Evolutionary conservation across 768 basidiomycete species (phyloP), one percentile per base, ranked within the genome.

Genomic region (Collybiopsis confluens): DNA sequence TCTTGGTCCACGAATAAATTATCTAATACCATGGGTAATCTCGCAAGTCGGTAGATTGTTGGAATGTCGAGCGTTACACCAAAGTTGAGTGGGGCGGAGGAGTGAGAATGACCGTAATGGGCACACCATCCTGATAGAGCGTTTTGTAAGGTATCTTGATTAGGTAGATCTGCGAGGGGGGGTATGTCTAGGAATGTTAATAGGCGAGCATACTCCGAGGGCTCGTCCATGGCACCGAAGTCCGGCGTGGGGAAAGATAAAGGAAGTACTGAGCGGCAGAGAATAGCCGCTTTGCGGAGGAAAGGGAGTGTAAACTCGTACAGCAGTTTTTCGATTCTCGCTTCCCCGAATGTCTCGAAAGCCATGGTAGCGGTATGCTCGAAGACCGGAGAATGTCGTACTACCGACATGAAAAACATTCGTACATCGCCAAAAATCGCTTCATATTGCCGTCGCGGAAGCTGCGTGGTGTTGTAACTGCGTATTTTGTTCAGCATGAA

Each of bases 251-350:
- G 74, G 64, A 87, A 88, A 2, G 80, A 77, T 6, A 75, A 70
- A 2, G 90, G 85, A 40, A 87, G 74, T 37, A 91, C 74, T 0
- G 91, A 81, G 7, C 88, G 85, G 56, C 86, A 90, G 6, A 98
- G 77, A 45, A 98, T 90, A 10, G 92, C 85, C 0, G 88, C 90
- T 0, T 89, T 81, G 16, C 96, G 87, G 9, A 98, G 81, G 76
- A 97, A 98, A 2, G 94, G 95, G 0, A 98, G 75, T 0, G 91
- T 92, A 67, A 95, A 92, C 0, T 84, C 76, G 63, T 95, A 95
- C 30, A 98, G 71, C 42, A 95, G 69, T 66, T 88, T 91, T 62
- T 94, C 88, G 44, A 98, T 87, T 35, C 87, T 77, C 3, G 85
- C 85, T 62, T 92, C 90, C 48, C 92, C 88, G 58, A 92, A 86